These are phyloP conservation scores for Ophiostoma piceae DNA, from an alignment of 2,329 filamentous ascomycete species.

Conservation along the genomic window DNA sequence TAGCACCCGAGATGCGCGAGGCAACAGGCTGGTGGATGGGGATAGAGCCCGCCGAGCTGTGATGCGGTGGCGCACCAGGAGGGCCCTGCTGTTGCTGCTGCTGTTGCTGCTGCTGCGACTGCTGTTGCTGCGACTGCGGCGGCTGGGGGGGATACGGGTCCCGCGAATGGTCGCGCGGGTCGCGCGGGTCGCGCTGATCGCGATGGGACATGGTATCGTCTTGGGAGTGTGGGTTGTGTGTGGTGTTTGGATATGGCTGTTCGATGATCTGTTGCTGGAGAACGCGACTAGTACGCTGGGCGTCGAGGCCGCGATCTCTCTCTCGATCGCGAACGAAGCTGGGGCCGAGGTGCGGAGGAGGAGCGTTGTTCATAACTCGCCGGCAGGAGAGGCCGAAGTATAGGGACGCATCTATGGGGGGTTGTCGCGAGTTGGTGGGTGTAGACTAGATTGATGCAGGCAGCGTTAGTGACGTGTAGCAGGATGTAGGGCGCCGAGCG, in stretches of 20 bases:
- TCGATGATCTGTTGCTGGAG: slow-evolving; percentile 38
- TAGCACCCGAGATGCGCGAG: slow-evolving; percentile 69
- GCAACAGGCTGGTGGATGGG: slow-evolving; percentile 94
- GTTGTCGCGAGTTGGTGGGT: not conserved
- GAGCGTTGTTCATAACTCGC: slow-evolving; percentile 43
- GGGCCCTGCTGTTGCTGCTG: slow-evolving; percentile 24
- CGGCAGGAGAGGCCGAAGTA: slow-evolving; percentile 5
- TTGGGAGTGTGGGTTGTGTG: not conserved
- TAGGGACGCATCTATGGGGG: slow-evolving; percentile 23
- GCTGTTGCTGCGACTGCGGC: slow-evolving; percentile 15
- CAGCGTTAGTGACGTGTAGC: not conserved
- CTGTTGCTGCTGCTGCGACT: slow-evolving; percentile 11
- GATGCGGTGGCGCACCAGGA: slow-evolving; percentile 61
- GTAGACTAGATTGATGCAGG: not conserved
- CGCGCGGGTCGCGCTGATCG: slow-evolving; percentile 61
- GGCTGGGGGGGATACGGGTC: slow-evolving; percentile 47
- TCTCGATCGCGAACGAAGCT: slow-evolving; percentile 46
- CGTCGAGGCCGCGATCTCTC: slow-evolving; percentile 37
- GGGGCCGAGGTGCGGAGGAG: slow-evolving; percentile 38
- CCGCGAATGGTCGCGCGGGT: slow-evolving; percentile 58
- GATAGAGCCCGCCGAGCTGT: slow-evolving; percentile 81
- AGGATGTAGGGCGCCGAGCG: not conserved
- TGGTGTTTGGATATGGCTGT: not conserved
- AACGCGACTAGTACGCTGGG: slow-evolving; percentile 24
- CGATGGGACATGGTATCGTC: slow-evolving; percentile 44